A percentile compares a stretch with the other conserved stretches of the same genome.
phyloP scores from a whole-genome alignment of 169 alveolate species.

The Eimeria praecox region DNA sequence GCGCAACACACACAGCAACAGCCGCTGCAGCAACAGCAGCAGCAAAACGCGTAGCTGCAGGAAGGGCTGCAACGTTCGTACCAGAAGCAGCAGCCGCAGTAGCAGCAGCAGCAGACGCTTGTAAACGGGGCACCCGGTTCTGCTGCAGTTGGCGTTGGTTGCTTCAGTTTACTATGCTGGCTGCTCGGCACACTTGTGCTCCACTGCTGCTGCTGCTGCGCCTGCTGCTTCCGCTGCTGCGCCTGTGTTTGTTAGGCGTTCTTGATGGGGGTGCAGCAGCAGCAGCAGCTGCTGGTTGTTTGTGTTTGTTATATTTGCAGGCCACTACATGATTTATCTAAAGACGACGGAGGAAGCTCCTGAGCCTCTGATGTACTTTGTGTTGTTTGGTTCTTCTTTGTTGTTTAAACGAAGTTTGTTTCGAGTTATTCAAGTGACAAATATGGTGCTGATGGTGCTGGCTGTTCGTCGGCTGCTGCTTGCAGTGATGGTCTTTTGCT shows the following conservation, averaged over 20 bases:
- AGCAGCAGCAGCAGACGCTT: not conserved
- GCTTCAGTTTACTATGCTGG: not conserved
- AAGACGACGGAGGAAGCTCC: conserved; percentile 65
- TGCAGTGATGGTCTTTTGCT: conserved; percentile 66
- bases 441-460: conserved; percentile 58
- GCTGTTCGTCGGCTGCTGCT: conserved; percentile 75
- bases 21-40: not conserved
- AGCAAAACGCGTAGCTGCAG: not conserved
- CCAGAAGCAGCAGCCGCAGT: not conserved
- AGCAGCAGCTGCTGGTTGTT: not conserved
- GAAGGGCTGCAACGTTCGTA: not conserved
- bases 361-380: conserved; percentile 68
- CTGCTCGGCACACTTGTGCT: no score
- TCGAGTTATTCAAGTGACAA: conserved; percentile 5
- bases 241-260: no score
- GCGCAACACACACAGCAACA: not conserved
- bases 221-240: not conserved
- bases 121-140: not conserved
- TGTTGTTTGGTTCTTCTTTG: conserved; percentile 53
- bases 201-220: not conserved
- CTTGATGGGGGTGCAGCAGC: not conserved
- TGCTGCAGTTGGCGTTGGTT: not conserved
- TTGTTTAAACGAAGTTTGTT: not conserved
- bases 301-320: not conserved
- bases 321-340: conserved; percentile 43